A percentile compares a stretch with the other conserved stretches of the same genome.
Conservation (phyloP, 129 eudicot genomes). For the Mikania micrantha region DNA sequence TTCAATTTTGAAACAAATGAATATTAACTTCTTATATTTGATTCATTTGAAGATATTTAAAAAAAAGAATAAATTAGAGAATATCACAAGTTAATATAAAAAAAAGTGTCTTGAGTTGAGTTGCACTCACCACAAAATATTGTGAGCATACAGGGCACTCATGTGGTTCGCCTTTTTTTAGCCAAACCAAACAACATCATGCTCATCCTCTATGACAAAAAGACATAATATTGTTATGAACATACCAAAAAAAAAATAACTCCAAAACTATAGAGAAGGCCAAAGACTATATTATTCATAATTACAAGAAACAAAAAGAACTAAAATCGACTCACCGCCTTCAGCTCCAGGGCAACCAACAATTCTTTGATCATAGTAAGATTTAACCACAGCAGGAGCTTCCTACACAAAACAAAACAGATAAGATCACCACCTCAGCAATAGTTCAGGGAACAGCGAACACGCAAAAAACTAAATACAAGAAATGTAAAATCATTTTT, state of each 20-base stretch:
- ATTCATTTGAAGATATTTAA: no score
- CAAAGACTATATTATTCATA: not conserved
- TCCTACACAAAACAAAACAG: slow-evolving; percentile 42
- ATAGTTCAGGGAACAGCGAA: not conserved
- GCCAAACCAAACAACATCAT: slow-evolving; percentile 99
- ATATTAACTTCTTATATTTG: no score
- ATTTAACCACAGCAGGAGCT: slow-evolving; percentile 75
- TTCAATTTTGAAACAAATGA: no score
- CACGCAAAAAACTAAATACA: not conserved
- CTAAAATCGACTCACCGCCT: slow-evolving; percentile 53
- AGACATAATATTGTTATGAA: not conserved
- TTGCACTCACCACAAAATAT: slow-evolving; percentile 62
- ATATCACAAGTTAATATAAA: no score
- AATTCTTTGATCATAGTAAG: slow-evolving; percentile 74
- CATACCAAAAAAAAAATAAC: not conserved
- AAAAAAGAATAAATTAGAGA: no score
- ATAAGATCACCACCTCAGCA: slow-evolving; percentile 11
- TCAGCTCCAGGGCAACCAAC: slow-evolving; percentile 97
- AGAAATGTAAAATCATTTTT: not conserved
- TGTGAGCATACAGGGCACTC: slow-evolving; percentile 97
- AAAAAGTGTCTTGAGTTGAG: no score
- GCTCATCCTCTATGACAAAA: slow-evolving; percentile 66
- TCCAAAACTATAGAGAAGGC: not conserved
- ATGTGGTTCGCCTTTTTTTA: slow-evolving; percentile 84
- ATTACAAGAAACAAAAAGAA: not conserved